These are phyloP conservation scores for Apiotrichum gracile DNA, from an alignment of 1,284 basidiomycete species.

Conservation along the genomic window DNA sequence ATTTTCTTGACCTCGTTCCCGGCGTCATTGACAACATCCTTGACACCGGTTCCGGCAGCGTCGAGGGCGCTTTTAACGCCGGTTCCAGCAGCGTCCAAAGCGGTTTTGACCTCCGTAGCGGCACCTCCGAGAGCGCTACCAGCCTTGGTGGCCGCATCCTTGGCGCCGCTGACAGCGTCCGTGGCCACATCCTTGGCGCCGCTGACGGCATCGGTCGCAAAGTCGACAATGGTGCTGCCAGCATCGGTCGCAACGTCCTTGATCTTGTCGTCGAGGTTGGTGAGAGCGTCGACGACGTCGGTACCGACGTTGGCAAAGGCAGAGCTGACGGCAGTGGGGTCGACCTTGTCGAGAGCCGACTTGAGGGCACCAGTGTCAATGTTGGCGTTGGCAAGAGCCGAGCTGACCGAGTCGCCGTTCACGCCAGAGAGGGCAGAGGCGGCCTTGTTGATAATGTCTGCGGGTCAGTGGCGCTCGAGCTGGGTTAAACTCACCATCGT, in stretches of 20 bases:
- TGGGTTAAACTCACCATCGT: constrained; percentile 13
- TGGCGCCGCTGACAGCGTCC: background rate
- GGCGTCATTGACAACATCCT: constrained; percentile 1
- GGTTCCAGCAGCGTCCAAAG: background rate
- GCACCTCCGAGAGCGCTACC: background rate
- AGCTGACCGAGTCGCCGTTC: background rate
- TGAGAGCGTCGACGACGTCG: constrained; percentile 1
- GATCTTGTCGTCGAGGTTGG: background rate
- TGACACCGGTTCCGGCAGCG: background rate
- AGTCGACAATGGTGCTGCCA: constrained; percentile 1
- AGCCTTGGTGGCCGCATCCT: background rate
- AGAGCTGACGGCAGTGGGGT: too few species aligned
- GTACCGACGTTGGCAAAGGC: background rate
- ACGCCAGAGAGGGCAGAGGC: background rate
- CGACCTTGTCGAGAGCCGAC: background rate
- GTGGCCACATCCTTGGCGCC: constrained; percentile 1
- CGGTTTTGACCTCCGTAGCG: background rate
- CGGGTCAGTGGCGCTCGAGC: background rate
- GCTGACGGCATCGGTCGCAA: background rate
- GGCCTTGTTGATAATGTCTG: constrained; percentile 1
- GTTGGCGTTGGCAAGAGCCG: background rate
- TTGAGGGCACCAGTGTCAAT: background rate
- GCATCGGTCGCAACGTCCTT: constrained; percentile 1
- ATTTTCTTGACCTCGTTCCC: background rate
- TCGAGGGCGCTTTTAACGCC: constrained; percentile 1